Evolutionary conservation across 495 filamentous ascomycete species (phyloP), one percentile per base, ranked within the genome.

Genomic region (Hamigera avellanea): DNA sequence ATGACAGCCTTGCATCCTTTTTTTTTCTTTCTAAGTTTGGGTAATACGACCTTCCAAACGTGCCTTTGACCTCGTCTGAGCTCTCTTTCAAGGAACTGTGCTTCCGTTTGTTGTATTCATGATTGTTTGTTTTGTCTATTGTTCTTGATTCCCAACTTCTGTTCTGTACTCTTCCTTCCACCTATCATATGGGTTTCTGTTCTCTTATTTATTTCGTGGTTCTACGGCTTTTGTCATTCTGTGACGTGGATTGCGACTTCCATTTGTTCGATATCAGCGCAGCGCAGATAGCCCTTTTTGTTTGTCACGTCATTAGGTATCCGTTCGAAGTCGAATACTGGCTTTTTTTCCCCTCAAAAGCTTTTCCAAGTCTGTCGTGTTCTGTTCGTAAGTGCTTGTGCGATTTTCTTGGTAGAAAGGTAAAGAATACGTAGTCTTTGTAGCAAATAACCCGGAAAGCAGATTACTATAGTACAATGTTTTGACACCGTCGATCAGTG

Each of bases 251-350:
- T 32, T 30, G 30, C 33, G 38, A 33, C 23, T 43, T 42, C 25
- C 35, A 15, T 39, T 37, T 42, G 18, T 41, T 34, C 41, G 41
- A 50, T 53, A 49, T 53, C 50, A 49, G 50, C 46, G 40, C 32
- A 45, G 41, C 43, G 50, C 9, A 29, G 26, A 21, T 41, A 25
- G 31, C 32, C 14, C 29, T 44, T 18, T 19, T 40, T 33, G 15
- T 29, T 37, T 45, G n/a, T 32, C 21, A 23, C 9, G 21, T 23
- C 21, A n/a, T n/a, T n/a, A n/a, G n/a, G n/a, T 23, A 23, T 23
- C 21, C 4, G 9, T 23, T 23, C n/a, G 21, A 23, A 23, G 21
- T 23, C 32, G 18, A 6, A 19, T 19, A 16, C 6, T 34, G 6
- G n/a, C 32, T 15, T 14, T 27, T 27, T 27, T 27, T 27, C n/a